These are phyloP conservation scores for Amauroascus verrucosus DNA, from an alignment of 2,329 filamentous ascomycete species.

Conservation along the genomic window DNA sequence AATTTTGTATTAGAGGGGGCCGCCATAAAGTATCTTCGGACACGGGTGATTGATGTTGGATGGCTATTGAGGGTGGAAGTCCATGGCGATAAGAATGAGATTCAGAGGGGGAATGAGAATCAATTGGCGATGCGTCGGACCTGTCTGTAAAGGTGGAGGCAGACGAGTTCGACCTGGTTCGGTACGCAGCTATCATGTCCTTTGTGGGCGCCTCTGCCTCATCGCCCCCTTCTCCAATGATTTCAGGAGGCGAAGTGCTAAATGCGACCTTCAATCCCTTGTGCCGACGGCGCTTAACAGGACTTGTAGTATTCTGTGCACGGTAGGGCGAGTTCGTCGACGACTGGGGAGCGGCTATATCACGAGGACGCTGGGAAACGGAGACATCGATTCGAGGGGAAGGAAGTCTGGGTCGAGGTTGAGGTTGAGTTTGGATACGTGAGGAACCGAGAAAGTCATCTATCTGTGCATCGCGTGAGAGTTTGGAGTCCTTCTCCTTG, in stretches of 20 bases:
- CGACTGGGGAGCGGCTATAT: conserved; percentile 22
- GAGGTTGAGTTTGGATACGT: conserved; percentile 15
- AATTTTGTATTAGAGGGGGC: conserved; percentile 26
- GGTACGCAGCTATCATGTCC: conserved; percentile 45
- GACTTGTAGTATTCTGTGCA: conserved; percentile 19
- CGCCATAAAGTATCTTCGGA: conserved; percentile 19
- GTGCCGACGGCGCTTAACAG: conserved; percentile 36
- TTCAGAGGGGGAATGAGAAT: not conserved
- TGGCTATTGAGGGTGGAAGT: conserved; percentile 11
- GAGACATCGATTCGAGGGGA: conserved; percentile 30
- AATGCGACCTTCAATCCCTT: conserved; percentile 69
- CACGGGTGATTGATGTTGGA: conserved; percentile 9
- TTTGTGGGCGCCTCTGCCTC: conserved; percentile 63
- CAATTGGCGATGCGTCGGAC: conserved; percentile 1
- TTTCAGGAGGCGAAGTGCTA: conserved; percentile 57
- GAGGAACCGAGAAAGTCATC: conserved; percentile 48
- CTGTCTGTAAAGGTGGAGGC: conserved; percentile 11
- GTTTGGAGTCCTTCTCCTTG: conserved; percentile 29
- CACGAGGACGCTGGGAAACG: conserved; percentile 26
- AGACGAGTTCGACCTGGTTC: conserved; percentile 15
- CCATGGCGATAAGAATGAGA: conserved; percentile 1
- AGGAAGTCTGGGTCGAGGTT: conserved; percentile 18
- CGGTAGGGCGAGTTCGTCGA: conserved; percentile 16
- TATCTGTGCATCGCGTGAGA: conserved; percentile 38
- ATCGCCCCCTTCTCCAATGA: conserved; percentile 88